Evolutionary conservation across 768 basidiomycete genomes (phyloP), one percentile per base, ranked within the genome.

Genomic region (Phlebiopsis flavidoalba): DNA sequence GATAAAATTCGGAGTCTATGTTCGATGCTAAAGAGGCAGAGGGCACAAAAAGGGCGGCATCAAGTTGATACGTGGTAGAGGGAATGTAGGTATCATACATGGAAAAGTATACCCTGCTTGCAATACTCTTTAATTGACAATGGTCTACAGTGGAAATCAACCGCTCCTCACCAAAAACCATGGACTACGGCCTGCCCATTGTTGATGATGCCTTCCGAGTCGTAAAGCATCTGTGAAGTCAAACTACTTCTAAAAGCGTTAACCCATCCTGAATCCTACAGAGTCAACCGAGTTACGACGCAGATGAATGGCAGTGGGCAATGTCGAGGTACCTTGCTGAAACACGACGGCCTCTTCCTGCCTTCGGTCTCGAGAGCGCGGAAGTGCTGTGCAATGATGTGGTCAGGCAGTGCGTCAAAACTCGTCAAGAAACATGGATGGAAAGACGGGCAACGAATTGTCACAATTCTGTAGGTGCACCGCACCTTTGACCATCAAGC

Each of bases 1-100:
- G 88, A 83, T 97, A 57, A 93, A 91, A 75, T 83, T 87, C 64
- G 94, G 93, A 5, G 97, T 98, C n/a, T 7, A 93, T 99, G 95
- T 99, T 88, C 69, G 91, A 96, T 69, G 78, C 74, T n/a, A 91
- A 83, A 64, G 96, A 99, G 76, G 87, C 85, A 45, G 96, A 99
- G 75, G 96, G 97, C 5, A 96, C 88, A 8, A 94, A 92, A 68
- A 75, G 97, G n/a, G 67, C 78, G 96, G 60, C 92, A 96, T 70
- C 95, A 96, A 72, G 93, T 98, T 14, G 96, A 98, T 68, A 96
- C 95, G 86, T 97, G 17, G 93, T 97, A n/a, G 92, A 93, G 74
- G 91, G 92, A 60, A 93, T 94, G 89, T 90, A 22, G 58, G 77
- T 72, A 5, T 74, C 72, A 4, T 10, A 2, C 21, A n/a, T n/a